These are phyloP conservation scores for Fusarium lateritium DNA, from an alignment of 2,329 filamentous ascomycete genomes.

Conservation along the genomic window DNA sequence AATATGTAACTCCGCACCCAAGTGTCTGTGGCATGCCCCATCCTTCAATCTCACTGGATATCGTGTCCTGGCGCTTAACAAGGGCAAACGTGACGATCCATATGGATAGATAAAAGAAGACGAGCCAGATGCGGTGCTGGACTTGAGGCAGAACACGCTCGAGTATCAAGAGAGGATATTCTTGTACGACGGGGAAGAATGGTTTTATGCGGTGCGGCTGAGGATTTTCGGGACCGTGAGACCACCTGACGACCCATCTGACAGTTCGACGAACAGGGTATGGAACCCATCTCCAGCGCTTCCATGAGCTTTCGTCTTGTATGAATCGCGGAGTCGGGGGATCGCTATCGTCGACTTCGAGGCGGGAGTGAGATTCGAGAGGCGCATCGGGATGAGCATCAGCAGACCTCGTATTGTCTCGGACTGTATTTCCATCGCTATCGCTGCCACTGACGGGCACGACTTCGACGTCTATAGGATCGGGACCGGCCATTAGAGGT, in stretches of 20 bases:
- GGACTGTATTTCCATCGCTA: constrained; percentile 24
- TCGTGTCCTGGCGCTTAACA: constrained; percentile 75
- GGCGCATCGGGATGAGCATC: constrained; percentile 60
- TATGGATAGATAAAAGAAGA: constrained; percentile 71
- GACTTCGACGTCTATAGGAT: constrained; percentile 48
- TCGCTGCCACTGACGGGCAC: constrained; percentile 42
- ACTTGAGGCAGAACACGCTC: constrained; percentile 73
- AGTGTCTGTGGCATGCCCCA: constrained; percentile 78
- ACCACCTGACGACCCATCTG: constrained; percentile 64
- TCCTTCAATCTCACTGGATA: constrained; percentile 73
- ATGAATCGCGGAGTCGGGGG: constrained; percentile 72
- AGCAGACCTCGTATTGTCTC: constrained; percentile 35
- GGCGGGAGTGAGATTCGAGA: constrained; percentile 54
- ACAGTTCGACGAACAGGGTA: constrained; percentile 65
- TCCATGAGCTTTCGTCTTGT: constrained; percentile 65
- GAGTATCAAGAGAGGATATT: constrained; percentile 74
- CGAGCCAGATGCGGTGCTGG: constrained; percentile 71
- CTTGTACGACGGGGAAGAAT: constrained; percentile 76
- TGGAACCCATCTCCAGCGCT: constrained; percentile 72
- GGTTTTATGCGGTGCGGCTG: constrained; percentile 66
- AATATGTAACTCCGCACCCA: constrained; percentile 78
- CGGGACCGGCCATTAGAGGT: constrained; percentile 57
- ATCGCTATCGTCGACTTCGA: constrained; percentile 62
- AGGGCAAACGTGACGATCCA: constrained; percentile 81
- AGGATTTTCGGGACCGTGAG: constrained; percentile 69